Conservation (phyloP, 192 early-diverging fungal species). For the Gaertneriomyces semiglobifer region DNA sequence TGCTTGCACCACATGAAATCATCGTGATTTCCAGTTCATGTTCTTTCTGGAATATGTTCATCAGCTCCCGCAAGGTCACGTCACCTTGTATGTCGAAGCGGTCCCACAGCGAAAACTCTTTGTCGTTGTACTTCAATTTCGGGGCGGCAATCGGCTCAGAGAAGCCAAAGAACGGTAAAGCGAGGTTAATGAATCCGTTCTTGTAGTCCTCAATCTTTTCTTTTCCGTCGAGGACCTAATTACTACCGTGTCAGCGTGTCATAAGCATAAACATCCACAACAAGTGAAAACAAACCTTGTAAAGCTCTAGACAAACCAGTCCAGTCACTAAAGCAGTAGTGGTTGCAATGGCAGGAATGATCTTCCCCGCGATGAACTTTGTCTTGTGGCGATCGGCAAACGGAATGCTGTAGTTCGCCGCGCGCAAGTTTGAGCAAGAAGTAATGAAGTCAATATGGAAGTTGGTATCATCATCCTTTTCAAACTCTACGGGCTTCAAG, state of each 20-base stretch:
- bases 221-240: constrained; percentile 62
- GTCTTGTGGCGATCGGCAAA: constrained; percentile 85
- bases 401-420: constrained; percentile 76
- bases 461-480: constrained; percentile 99
- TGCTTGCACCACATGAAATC: constrained; percentile 85
- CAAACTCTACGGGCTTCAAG: constrained; percentile 89
- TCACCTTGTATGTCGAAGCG: constrained; percentile 82
- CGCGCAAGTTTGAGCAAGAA: constrained; percentile 94
- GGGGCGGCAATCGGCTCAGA: constrained; percentile 94
- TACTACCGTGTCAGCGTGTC: not conserved
- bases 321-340: constrained; percentile 95
- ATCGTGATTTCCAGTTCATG: constrained; percentile 88
- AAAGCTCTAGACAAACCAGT: constrained; percentile 95
- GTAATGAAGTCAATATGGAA: constrained; percentile 99
- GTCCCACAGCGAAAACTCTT: constrained; percentile 92
- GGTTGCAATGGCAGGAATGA: constrained; percentile 97
- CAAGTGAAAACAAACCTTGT: constrained; percentile 60
- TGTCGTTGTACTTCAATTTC: constrained; percentile 81
- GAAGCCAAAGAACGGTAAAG: constrained; percentile 98
- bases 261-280: not conserved
- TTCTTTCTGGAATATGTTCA: constrained; percentile 77
- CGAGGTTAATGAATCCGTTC: constrained; percentile 98
- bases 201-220: constrained; percentile 93
- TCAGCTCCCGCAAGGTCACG: constrained; percentile 83
- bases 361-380: constrained; percentile 96